phyloP scores from a whole-genome alignment of 1,284 basidiomycete genomes.

The Heliocybe sulcata region DNA sequence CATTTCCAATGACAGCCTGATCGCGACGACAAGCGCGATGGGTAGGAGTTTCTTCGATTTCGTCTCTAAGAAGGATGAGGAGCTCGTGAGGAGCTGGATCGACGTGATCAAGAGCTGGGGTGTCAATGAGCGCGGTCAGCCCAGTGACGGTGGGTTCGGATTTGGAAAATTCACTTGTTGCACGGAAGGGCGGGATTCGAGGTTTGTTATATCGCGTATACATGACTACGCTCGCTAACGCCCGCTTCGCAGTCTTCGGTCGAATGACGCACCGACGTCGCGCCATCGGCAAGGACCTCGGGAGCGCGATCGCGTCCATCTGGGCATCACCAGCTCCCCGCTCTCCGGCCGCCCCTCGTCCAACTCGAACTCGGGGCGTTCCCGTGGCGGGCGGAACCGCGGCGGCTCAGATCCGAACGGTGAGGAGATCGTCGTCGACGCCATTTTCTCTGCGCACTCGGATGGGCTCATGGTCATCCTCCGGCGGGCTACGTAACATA shows the following conservation, averaged over 20 bases:
- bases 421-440: slow-evolving; percentile 50
- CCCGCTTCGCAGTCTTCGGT: slow-evolving; percentile 14
- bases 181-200: slow-evolving; percentile 50
- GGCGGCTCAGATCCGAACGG: slow-evolving; percentile 6
- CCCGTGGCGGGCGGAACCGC: slow-evolving; percentile 7
- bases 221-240: not conserved
- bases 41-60: slow-evolving; percentile 71
- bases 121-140: slow-evolving; percentile 71
- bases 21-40: slow-evolving; percentile 48
- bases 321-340: not conserved
- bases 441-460: slow-evolving; percentile 75
- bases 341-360: not conserved
- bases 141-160: slow-evolving; percentile 74
- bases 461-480: slow-evolving; percentile 74
- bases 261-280: slow-evolving; percentile 9
- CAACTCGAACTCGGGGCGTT: not conserved
- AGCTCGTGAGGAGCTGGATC: slow-evolving; percentile 60
- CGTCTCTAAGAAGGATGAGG: slow-evolving; percentile 53
- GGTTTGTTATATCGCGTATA: slow-evolving; percentile 22
- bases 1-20: slow-evolving; percentile 62
- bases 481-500: slow-evolving; percentile 20
- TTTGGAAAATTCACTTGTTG: slow-evolving; percentile 60
- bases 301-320: slow-evolving; percentile 7
- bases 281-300: slow-evolving; percentile 11
- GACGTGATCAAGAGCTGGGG: slow-evolving; percentile 71